Evolutionary conservation across 805 yeast genomes (phyloP), one percentile per base, ranked within the genome.

Genomic region (Candida sakaeoensis): DNA sequence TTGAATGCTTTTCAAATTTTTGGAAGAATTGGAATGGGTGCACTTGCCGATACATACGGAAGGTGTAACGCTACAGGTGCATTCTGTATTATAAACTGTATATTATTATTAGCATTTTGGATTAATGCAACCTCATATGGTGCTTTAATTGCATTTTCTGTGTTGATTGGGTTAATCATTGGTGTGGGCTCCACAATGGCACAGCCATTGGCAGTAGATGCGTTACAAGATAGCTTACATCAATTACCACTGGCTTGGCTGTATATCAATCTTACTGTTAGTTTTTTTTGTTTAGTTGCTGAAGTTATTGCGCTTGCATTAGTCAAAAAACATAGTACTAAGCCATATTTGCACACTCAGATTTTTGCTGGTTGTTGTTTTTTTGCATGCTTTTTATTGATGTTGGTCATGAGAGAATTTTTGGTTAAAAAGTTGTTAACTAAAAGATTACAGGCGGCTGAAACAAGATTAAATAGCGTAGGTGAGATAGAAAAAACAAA

Each of bases 271-370:
- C 55, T 67, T n/a, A 45, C 58, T 5, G 62, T 55, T 5, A 44
- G 57, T 3, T 32, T 56, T 3, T 54, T 65, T 22, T 54, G 71
- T 4, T 54, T 79, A 17, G 67, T 71, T 1, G 63, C 78, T 3
- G 85, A 79, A 56, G 68, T 76, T 6, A 70, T 79, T 36, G 83
- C 79, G 0, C 70, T 79, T 41, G 67, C 77, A 2, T 52, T 79
- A 34, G 63, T 66, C 19, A 35, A 37, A 14, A 13, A 39, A 5
- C 15, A 37, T 7, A 24, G 42, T 19, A 12, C 39, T 4, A 45
- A 48, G n/a, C 85, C 86, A 2, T 82, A 74, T 48, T 57, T 75
- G 25, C 71, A 80, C 47, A 69, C 83, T 1, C 87, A 81, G 50
- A 65, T 80, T 1, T 80, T 79, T 53, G 72, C 79, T 4, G 87